These are phyloP conservation scores for Paracamarosporium sp. DNA, from an alignment of 2,329 filamentous ascomycete species.

Conservation along the genomic window DNA sequence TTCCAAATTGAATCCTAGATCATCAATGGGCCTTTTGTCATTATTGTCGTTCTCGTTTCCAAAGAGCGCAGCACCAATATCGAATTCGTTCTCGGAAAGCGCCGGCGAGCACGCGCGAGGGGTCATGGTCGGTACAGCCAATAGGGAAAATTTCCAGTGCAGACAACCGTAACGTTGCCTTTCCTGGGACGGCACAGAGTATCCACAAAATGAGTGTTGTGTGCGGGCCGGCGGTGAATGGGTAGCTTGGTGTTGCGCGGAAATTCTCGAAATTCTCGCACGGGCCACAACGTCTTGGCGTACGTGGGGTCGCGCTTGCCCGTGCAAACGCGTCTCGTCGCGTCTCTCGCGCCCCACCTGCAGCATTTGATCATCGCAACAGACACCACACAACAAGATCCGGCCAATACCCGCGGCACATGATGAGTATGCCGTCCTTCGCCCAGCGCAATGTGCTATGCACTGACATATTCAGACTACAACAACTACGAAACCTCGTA, in stretches of 20 bases:
- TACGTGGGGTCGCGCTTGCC: constrained; percentile 29
- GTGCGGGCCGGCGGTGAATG: not conserved
- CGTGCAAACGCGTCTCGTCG: constrained; percentile 32
- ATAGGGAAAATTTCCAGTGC: not conserved
- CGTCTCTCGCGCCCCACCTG: constrained; percentile 18
- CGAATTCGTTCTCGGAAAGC: constrained; percentile 86
- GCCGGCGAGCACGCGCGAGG: constrained; percentile 79
- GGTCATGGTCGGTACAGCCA: constrained; percentile 63
- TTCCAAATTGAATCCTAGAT: constrained; percentile 44
- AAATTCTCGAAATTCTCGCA: constrained; percentile 22
- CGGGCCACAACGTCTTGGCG: constrained; percentile 38
- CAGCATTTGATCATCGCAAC: not conserved
- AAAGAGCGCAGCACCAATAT: constrained; percentile 83
- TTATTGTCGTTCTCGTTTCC: constrained; percentile 60
- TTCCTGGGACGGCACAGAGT: constrained; percentile 18
- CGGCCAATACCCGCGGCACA: not conserved
- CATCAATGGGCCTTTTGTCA: constrained; percentile 43
- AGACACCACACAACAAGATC: not conserved
- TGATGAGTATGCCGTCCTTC: constrained; percentile 29
- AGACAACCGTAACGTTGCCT: not conserved
- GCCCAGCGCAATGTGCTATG: not conserved
- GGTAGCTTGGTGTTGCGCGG: not conserved
- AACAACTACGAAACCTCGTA: constrained; percentile 56
- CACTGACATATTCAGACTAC: constrained; percentile 34
- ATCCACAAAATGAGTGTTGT: not conserved